Percentiles rank a stretch among this genome's conserved stretches.
These are phyloP conservation scores for Saccharomycopsis sp. DNA, from an alignment of 805 yeast species.

Conservation along the genomic window DNA sequence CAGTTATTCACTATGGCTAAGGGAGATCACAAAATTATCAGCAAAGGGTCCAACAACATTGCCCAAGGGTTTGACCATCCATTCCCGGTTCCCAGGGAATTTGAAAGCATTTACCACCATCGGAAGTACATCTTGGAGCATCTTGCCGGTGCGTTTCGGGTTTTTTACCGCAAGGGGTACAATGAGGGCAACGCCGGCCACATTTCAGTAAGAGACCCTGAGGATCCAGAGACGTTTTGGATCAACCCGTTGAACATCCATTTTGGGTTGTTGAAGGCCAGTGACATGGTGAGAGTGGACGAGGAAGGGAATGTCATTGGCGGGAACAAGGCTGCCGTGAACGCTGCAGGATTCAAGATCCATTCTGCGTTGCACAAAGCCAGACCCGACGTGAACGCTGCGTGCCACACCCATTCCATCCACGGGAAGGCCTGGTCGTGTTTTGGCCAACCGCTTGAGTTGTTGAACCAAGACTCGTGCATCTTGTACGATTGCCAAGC, in stretches of 20 bases:
- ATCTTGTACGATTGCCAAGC: slow-evolving; percentile 55
- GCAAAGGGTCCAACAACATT: slow-evolving; percentile 53
- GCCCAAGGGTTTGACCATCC: slow-evolving; percentile 47
- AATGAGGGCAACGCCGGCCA: slow-evolving; percentile 81
- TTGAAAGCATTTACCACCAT: slow-evolving; percentile 39
- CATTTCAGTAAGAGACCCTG: slow-evolving; percentile 77
- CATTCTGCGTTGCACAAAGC: slow-evolving; percentile 61
- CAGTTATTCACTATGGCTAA: no score
- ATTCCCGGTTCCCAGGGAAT: slow-evolving; percentile 39
- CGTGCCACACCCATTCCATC: slow-evolving; percentile 61
- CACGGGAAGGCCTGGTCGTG: slow-evolving; percentile 59
- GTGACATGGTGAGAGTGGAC: slow-evolving; percentile 57
- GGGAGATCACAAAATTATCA: no score
- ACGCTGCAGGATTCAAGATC: slow-evolving; percentile 63
- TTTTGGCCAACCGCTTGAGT: slow-evolving; percentile 59
- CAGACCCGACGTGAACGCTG: slow-evolving; percentile 63
- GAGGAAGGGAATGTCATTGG: slow-evolving; percentile 50
- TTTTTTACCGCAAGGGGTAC: slow-evolving; percentile 70
- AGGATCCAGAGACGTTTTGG: slow-evolving; percentile 76
- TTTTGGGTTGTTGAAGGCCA: slow-evolving; percentile 49
- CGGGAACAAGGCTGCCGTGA: slow-evolving; percentile 52
- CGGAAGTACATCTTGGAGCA: slow-evolving; percentile 55
- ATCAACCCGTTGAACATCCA: slow-evolving; percentile 82
- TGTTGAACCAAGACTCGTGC: slow-evolving; percentile 75
- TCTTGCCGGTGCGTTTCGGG: slow-evolving; percentile 79